Conservation (phyloP, 768 basidiomycete genomes). For the Boletus eberwhitei region DNA sequence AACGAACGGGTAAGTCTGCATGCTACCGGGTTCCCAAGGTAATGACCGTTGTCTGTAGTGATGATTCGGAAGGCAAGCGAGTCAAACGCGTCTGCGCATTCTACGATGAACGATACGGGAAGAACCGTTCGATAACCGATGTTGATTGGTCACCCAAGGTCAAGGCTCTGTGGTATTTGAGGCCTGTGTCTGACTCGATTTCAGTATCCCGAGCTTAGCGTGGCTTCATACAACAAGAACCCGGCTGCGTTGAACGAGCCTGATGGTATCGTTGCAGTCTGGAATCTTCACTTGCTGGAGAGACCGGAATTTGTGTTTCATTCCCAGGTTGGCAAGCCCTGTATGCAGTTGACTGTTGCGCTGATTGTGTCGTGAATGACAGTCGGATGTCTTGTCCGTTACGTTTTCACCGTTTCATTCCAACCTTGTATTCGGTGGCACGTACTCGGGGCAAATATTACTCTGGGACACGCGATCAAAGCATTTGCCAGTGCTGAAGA, state of each 20-base stretch:
- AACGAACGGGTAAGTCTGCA: conserved; percentile 64
- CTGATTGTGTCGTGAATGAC: conserved; percentile 9
- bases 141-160: conserved; percentile 99
- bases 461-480: conserved; percentile 98
- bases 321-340: conserved; percentile 69
- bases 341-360: background rate
- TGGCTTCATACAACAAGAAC: conserved; percentile 98
- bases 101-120: conserved; percentile 85
- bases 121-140: conserved; percentile 93
- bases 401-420: conserved; percentile 98
- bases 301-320: conserved; percentile 98
- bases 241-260: conserved; percentile 91
- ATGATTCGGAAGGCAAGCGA: conserved; percentile 85
- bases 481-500: conserved; percentile 93
- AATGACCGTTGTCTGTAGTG: conserved; percentile 43
- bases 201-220: conserved; percentile 93
- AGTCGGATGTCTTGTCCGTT: conserved; percentile 98
- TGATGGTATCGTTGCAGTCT: conserved; percentile 94
- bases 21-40: background rate
- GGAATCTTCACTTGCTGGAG: conserved; percentile 94
- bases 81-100: conserved; percentile 95
- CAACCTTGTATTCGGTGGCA: conserved; percentile 95
- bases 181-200: background rate
- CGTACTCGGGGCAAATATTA: conserved; percentile 98
- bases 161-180: conserved; percentile 6